phyloP scores from a whole-genome alignment of 1,284 basidiomycete genomes.

The Butyriboletus appendiculatus region DNA sequence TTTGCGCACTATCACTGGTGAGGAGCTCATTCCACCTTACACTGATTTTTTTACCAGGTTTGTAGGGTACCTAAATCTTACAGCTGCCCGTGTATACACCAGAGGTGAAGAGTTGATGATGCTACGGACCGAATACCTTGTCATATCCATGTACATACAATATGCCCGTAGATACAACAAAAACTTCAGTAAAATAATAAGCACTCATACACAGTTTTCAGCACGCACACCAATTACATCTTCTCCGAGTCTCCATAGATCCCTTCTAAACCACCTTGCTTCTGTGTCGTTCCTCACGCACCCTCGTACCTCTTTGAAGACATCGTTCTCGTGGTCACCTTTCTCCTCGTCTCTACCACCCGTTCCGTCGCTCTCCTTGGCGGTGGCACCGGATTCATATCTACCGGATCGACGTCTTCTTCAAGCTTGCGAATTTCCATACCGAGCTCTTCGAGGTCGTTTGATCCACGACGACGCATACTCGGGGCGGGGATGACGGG shows the following conservation, averaged over 20 bases:
- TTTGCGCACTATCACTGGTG: no score
- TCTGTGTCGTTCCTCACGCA: slow-evolving; percentile 33
- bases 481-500: slow-evolving; percentile 60
- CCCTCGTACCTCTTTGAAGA: slow-evolving; percentile 68
- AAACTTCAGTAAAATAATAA: not conserved
- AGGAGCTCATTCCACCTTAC: no score
- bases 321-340: slow-evolving; percentile 45
- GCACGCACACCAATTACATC: not conserved
- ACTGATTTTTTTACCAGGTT: no score
- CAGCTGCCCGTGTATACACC: no score
- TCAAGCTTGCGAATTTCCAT: slow-evolving; percentile 82
- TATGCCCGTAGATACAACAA: slow-evolving; percentile 1
- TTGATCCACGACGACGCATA: slow-evolving; percentile 58
- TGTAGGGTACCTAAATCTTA: no score
- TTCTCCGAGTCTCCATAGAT: not conserved
- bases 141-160: slow-evolving; percentile 1
- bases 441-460: slow-evolving; percentile 60
- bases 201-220: not conserved
- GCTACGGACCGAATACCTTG: no score
- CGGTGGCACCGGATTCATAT: not conserved
- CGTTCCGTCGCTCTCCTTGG: slow-evolving; percentile 60
- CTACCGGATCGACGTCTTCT: slow-evolving; percentile 53
- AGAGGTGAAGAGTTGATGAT: no score
- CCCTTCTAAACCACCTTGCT: not conserved
- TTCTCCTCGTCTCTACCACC: slow-evolving; percentile 52